Evolutionary conservation across 306 rosid species (phyloP).

Genomic region (Biancaea sappan): DNA sequence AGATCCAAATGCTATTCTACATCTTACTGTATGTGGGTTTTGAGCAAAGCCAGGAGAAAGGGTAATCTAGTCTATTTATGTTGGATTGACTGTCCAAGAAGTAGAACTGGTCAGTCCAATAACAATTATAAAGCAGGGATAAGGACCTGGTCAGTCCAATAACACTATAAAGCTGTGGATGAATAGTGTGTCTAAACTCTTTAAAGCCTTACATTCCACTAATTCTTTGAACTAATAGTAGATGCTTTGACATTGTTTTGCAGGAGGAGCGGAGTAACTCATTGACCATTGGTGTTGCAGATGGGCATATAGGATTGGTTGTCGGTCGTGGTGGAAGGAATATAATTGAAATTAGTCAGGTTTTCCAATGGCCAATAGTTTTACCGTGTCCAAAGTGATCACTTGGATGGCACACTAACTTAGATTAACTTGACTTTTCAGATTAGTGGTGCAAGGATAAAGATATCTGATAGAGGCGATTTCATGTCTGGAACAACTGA

Average conservation of each 20-base stretch:
- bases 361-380: slow-evolving; percentile 36
- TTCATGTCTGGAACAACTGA: slow-evolving; percentile 96
- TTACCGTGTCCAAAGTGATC: slow-evolving; percentile 20
- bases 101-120: not conserved
- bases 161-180: slow-evolving; percentile 3
- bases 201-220: slow-evolving; percentile 21
- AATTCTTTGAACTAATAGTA: slow-evolving; percentile 25
- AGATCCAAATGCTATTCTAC: slow-evolving; percentile 12
- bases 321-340: slow-evolving; percentile 99
- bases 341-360: slow-evolving; percentile 94
- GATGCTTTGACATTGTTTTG: slow-evolving; percentile 33
- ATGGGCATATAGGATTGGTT: slow-evolving; percentile 90
- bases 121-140: not conserved
- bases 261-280: slow-evolving; percentile 94
- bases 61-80: slow-evolving; percentile 5
- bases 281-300: slow-evolving; percentile 85
- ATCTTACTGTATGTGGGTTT: not conserved
- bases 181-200: not conserved
- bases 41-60: slow-evolving; percentile 2
- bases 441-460: slow-evolving; percentile 96
- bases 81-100: slow-evolving; percentile 17
- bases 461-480: slow-evolving; percentile 98
- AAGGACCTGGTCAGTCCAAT: not conserved
- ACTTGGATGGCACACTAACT: slow-evolving; percentile 19
- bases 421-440: slow-evolving; percentile 42